Evolutionary conservation across 2,329 filamentous ascomycete species (phyloP), one percentile per base, ranked within the genome.

Genomic region (Ceratocystis variospora): DNA sequence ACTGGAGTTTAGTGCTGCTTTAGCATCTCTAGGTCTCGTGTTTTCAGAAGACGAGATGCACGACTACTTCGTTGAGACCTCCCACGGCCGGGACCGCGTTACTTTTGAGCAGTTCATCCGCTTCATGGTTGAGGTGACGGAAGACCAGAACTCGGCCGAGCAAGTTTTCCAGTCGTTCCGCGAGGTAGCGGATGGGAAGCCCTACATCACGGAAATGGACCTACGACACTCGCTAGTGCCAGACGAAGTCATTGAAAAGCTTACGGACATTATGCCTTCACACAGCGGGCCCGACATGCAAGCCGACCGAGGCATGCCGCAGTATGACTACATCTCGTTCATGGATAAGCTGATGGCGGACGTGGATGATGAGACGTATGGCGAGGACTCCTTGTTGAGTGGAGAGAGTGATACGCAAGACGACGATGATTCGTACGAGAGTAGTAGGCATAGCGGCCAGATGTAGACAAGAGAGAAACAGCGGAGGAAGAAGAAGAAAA

Each of bases 41-140:
- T 99, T 97, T 73, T 94, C 95, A 71, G 94, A 97, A 74, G 87
- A 93, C 31, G 94, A 99, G 79, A 99, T 97, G 94, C 93, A 97
- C 75, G 87, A 93, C 64, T 93, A 93, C 71, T 99, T 96, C 76
- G 73, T 88, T 63, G 88, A 93, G 65, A 95, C 92, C n/a, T 92
- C 89, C 69, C 85, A 83, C 46, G 90, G 85, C 45, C 83, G 80
- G 70, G 88, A 87, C 75, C 84, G 88, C 70, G 94, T 99, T 63
- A 94, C 89, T 3, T 99, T 99, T 73, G 94, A 99, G 78, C 93
- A 97, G 76, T 99, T 99, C 74, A 99, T 99, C 74, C 87, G 90
- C 48, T 99, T 99, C 81, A 99, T 99, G 94, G 94, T 99, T 61
- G 90, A 96, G 71, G 94, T 96, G 62, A 99, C 94, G 12, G 94